Base-by-base conservation (phyloP, 1,284 basidiomycete genomes). In the Apiotrichum porosum region DNA sequence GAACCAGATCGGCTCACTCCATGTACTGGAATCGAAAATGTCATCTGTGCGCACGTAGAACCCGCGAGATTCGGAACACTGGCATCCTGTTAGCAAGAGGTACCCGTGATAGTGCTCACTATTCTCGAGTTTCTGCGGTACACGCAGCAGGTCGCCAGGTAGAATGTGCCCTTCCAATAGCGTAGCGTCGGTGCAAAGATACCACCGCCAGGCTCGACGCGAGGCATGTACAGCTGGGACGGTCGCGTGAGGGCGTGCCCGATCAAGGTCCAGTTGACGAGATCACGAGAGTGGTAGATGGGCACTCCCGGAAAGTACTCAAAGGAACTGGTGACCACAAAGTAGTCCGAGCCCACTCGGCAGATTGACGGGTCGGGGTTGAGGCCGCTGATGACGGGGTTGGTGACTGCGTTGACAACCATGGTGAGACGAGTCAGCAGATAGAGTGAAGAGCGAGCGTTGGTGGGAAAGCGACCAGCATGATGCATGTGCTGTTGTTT, bases 261-360 rank as follows among this genome's bases (percentile, higher is more conserved):
- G 22, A 62, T 58, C 4, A 61, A 49, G 24, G 45, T 55, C 61
- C 63, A 65, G 38, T 54, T 53, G 26, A 60, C 43, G 5, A 65
- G 51, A 37, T 63, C 61, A 2, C 31, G 51, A 2, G 44, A 48
- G 33, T 60, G 59, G 43, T 63, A 62, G 31, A 65, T 57, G 5
- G 63, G 61, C 2, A 60, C 45, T 9, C 57, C 63, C 18, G 63
- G 63, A 37, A 61, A 63, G 47, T 46, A 61, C 37, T 63, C 59
- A 36, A 65, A 65, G 10, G 59, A 56, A 6, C 49, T 53, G 2
- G 63, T 63, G 2, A 54, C 44, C 22, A 57, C 22, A 44, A 50
- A 60, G 47, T 54, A 58, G 31, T 42, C 48, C 21, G 47, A 14
- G 15, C 49, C 49, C 2, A 56, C 57, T 13, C 33, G 37, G 23